A percentile compares a stretch with the other conserved stretches of the same genome.
phyloP scores from a whole-genome alignment of 148 eudicot genomes.

The Nepenthes gracilis region DNA sequence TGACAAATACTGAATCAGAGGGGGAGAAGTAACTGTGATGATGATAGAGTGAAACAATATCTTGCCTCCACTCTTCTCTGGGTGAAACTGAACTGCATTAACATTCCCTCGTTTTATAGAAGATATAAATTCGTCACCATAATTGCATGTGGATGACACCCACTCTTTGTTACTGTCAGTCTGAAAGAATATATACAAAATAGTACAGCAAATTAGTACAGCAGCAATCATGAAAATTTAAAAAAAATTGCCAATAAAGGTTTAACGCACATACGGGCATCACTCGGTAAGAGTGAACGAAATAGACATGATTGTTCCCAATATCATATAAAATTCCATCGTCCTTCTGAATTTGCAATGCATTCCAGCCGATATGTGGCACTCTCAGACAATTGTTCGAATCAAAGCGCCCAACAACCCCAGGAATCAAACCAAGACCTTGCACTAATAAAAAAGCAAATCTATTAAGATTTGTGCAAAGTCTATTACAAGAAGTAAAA shows the following conservation, averaged over 20 bases:
- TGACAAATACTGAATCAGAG: too few species aligned
- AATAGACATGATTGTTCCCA: slow-evolving; percentile 78
- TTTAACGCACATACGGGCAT: slow-evolving; percentile 46
- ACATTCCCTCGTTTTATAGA: slow-evolving; percentile 85
- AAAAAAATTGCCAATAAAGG: slow-evolving; percentile 2
- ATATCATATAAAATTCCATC: slow-evolving; percentile 70
- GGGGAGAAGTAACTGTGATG: not conserved
- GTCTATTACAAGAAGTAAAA: not conserved
- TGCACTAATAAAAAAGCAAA: slow-evolving; percentile 31
- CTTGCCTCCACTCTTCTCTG: slow-evolving; percentile 98
- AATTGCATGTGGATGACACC: slow-evolving; percentile 89
- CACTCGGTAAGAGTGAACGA: slow-evolving; percentile 97
- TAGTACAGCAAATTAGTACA: slow-evolving; percentile 8
- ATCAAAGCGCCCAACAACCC: slow-evolving; percentile 90
- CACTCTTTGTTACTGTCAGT: slow-evolving; percentile 79
- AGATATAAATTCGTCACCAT: slow-evolving; percentile 80
- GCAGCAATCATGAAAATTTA: slow-evolving; percentile 4
- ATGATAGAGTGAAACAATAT: not conserved
- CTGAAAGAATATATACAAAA: slow-evolving; percentile 23
- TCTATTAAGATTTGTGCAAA: not conserved
- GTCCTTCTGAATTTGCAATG: slow-evolving; percentile 50
- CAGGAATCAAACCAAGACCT: slow-evolving; percentile 89
- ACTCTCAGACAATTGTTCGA: slow-evolving; percentile 63
- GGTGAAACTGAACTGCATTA: slow-evolving; percentile 96
- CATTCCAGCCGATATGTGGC: slow-evolving; percentile 98